These are phyloP conservation scores for Lentinula novae-zelandiae DNA, from an alignment of 1,284 basidiomycete genomes.

Conservation along the genomic window DNA sequence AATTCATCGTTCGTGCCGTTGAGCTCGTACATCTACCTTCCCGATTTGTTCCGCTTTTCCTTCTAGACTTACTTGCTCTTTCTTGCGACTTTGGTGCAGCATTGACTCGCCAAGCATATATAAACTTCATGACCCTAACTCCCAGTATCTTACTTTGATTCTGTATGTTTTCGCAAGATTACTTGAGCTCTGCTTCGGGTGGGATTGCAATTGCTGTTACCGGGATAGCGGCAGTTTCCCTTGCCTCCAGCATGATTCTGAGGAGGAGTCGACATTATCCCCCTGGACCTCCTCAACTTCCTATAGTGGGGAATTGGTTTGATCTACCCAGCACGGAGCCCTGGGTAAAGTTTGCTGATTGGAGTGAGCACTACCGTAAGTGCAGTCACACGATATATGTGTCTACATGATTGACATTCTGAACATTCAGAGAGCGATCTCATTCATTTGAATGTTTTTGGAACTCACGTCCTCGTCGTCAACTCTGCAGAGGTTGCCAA, in stretches of 20 bases:
- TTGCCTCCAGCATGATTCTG: not conserved
- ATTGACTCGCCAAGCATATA: not conserved
- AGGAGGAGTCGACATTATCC: conserved; percentile 3
- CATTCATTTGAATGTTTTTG: conserved; percentile 23
- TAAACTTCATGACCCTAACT: not conserved
- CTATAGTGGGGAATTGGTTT: conserved; percentile 20
- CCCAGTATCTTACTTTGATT: not conserved
- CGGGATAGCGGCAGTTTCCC: not conserved
- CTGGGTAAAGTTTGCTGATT: conserved; percentile 18
- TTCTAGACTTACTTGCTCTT: not conserved
- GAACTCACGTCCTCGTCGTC: conserved; percentile 21
- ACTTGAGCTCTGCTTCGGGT: not conserved
- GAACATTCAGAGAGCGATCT: conserved; percentile 23
- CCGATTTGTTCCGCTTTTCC: not conserved
- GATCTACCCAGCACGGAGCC: conserved; percentile 16
- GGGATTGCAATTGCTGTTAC: not conserved
- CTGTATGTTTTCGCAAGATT: not conserved
- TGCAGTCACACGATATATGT: not conserved
- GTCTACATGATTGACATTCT: not conserved
- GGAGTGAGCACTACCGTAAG: conserved; percentile 18
- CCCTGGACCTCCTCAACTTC: conserved; percentile 16
- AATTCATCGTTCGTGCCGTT: not conserved
- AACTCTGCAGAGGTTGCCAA: conserved; percentile 21
- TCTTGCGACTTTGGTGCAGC: not conserved
- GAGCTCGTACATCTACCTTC: not conserved